Evolutionary conservation across 441 rosid species (phyloP).

Genomic region (Gossypium gossypioides): DNA sequence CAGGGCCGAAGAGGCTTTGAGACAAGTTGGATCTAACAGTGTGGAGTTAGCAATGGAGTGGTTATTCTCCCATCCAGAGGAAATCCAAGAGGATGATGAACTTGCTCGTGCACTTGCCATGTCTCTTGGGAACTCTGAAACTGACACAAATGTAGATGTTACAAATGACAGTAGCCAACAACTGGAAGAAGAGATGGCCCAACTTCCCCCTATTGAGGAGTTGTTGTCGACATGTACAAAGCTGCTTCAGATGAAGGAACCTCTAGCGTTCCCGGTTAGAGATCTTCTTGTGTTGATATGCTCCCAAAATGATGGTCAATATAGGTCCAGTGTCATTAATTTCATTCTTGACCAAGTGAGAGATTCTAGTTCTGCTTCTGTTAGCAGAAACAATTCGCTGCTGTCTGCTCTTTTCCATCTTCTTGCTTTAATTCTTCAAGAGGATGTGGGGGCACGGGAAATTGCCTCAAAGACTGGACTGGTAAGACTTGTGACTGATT

Average conservation of each 20-base stretch:
- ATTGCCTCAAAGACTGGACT: conserved; percentile 68
- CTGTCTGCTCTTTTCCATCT: conserved; percentile 78
- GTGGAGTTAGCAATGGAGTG: conserved; percentile 99
- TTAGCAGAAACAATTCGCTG: conserved; percentile 39
- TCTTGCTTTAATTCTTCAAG: conserved; percentile 85
- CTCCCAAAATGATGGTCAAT: conserved; percentile 84
- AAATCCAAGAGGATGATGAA: conserved; percentile 89
- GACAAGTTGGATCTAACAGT: conserved; percentile 90
- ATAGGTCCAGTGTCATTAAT: conserved; percentile 64
- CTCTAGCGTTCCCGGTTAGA: conserved; percentile 81
- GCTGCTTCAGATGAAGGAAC: conserved; percentile 87
- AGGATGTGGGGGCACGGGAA: conserved; percentile 74
- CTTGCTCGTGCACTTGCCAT: conserved; percentile 99
- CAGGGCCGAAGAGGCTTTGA: conserved; percentile 94
- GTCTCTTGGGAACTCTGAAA: conserved; percentile 87
- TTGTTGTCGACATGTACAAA: conserved; percentile 72
- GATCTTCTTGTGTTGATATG: conserved; percentile 81
- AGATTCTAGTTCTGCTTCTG: conserved; percentile 43
- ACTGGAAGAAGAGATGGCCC: conserved; percentile 67
- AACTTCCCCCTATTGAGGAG: conserved; percentile 86
- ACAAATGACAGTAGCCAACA: conserved; percentile 33
- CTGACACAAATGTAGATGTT: conserved; percentile 61
- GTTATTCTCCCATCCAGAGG: conserved; percentile 93
- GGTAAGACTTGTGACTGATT: conserved; percentile 58
- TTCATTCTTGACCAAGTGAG: conserved; percentile 71